Evolutionary conservation across 176 grass and related monocot species (phyloP), one percentile per base, ranked within the genome.

Genomic region (Triticum turgidum): DNA sequence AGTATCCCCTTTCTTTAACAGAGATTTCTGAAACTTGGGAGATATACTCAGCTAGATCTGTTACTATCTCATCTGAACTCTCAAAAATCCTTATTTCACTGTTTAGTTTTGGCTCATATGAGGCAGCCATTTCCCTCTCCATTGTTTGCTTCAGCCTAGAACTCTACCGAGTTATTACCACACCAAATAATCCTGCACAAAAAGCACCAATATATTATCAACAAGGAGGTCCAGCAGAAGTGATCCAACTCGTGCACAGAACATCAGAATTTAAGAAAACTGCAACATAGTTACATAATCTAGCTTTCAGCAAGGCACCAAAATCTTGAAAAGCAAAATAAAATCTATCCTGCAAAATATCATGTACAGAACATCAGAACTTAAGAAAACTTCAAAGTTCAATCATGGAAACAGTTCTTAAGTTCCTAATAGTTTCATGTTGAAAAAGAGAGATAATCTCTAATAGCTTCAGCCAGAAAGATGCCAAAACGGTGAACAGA

Each of bases 1-100:
- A 98, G 78, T 82, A 98, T 79, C 96, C 96, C 85, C 93, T 92
- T 86, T 98, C 96, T 82, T 95, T 98, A 37, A 98, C 96, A 81
- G 93, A 92, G 82, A 94, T 92, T 88, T 98, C 96, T 73, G 96
- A 98, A 66, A 98, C 84, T 76, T 94, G 91, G 1, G 96, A 89
- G 75, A 98, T 89, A 81, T 98, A 96, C 82, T 98, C 96, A 33
- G 88, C 96, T 58, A 98, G 89, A 88, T 96, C 90, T 72, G 86
- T 94, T 78, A 88, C 61, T 29, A 98, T 92, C 84, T 98, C 96
- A 77, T 96, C 90, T 80, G 52, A 82, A 87, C 82, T 94, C 70
- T 96, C 96, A 80, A 96, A 96, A 80, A 98, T 76, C 77, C 96
- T 92, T 76, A 98, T 52, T 89, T 98, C 93, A 30, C 79, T 87